Base-by-base conservation (phyloP, 78 protist genomes). In the Monosiga brevicollis region DNA sequence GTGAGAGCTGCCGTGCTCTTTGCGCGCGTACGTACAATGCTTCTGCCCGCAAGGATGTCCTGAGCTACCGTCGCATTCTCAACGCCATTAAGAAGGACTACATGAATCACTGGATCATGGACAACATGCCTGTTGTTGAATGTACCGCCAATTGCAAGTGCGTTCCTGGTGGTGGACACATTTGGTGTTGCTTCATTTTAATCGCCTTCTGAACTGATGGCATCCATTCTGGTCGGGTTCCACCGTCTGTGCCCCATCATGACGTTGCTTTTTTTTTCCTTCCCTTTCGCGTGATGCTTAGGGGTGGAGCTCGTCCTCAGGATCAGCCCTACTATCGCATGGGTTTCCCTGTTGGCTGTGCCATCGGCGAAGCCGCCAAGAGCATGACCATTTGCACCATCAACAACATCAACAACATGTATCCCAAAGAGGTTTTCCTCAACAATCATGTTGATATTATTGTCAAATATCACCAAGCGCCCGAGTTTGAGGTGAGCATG, bases 401-500 rank as follows among this genome's bases (percentile, higher is more conserved):
- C 25, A 24, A 40, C 10, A 81, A 55, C 36, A 35, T 36, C 77
- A 10, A 10, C 74, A 25, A 25, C 35, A 70, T 25, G 74, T 25
- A 25, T 32, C 15, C 11, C 34, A 25, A 25, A 1, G 74, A 25
- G 15, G 6, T 25, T 20, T 70, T 25, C 49, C 76, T 86, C 76
- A 49, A 90, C 80, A 92, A 92, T 84, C 95, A 92, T 77, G 54
- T 86, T 0, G 40, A 62, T n/a, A 90, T 92, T 26, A 83, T 1
- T 22, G 42, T 94, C 37, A 26, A 10, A 25, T 84, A 86, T 70
- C 92, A 93, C 43, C 36, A 78, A 10, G 71, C 40, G 25, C 62
- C 62, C 6, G 62, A 49, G 62, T 49, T 49, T 49, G 62, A 49
- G 62, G 62, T 49, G 62, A 76, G 80, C 42, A n/a, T n/a, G n/a